Evolutionary conservation across 2,329 filamentous ascomycete species (phyloP), one percentile per base, ranked within the genome.

Genomic region (Exophiala calicioides): DNA sequence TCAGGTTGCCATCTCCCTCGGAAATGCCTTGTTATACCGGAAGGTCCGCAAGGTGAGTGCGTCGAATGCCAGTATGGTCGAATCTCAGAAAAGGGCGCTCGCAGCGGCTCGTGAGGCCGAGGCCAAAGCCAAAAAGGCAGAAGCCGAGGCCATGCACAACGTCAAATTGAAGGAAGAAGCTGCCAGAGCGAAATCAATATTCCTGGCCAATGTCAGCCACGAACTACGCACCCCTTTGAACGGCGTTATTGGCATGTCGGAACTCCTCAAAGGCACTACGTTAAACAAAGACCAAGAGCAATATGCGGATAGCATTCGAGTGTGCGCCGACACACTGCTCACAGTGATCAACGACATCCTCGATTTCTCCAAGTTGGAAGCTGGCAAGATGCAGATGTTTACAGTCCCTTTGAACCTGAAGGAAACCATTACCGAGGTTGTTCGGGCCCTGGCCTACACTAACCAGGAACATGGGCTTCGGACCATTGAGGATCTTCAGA

Each of bases 331-430:
- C 29, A 71, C 69, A 1, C 47, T 72, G 12, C 57, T 72, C 13
- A 69, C 71, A 31, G 71, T 69, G 7, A 71, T 72, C 64, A 70
- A 71, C 41, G 68, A 71, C 45, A 68, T 72, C 0, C 59, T 72
- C 5, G 69, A 72, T 43, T 81, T 48, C 51, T 68, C n/a, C 82
- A 68, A 74, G 4, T 73, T 77, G 2, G 75, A 82, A 35, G 74
- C 78, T 0, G 81, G 81, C 0, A 75, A 74, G 9, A 66, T 75
- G 57, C 68, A 74, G 37, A 82, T 85, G 31, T 94, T 94, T 58
- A 88, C 87, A 1, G 89, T 90, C 58, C 80, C 87, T 23, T 88
- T 94, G 61, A 86, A 86, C 31, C 72, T 95, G 3, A 81, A 80
- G 71, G 69, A 83, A 59, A 84, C 80, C 0, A 84, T 84, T 50